Percentiles rank a stretch among this genome's conserved stretches.
These are phyloP conservation scores for Arctium minus DNA, from an alignment of 129 eudicot genomes.

Conservation along the genomic window DNA sequence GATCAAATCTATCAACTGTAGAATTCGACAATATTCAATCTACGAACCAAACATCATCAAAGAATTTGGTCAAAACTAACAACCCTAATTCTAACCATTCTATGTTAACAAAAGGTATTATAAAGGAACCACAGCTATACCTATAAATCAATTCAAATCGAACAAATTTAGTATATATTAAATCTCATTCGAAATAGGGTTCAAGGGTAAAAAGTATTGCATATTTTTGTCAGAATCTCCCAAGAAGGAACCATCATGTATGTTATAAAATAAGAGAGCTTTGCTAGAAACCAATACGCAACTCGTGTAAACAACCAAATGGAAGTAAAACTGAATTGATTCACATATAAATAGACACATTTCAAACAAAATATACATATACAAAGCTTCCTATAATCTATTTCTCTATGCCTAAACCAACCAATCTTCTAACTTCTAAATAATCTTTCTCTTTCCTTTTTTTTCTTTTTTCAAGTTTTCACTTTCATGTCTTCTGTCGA, in stretches of 20 bases:
- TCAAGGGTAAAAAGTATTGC: too few relatives aligned
- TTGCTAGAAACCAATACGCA: background rate
- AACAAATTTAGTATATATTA: too few relatives aligned
- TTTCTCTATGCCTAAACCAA: background rate
- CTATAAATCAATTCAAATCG: too few relatives aligned
- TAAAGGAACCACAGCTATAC: background rate
- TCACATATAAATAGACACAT: background rate
- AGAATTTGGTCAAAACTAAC: too few relatives aligned
- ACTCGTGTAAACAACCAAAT: background rate
- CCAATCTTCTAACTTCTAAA: background rate
- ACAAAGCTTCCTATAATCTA: conserved; percentile 3
- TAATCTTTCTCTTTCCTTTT: background rate
- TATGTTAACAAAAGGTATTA: background rate
- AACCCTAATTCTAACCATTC: background rate
- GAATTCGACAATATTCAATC: too few relatives aligned
- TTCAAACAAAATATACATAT: background rate
- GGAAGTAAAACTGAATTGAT: background rate
- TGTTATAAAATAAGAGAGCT: too few relatives aligned
- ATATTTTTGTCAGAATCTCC: too few relatives aligned
- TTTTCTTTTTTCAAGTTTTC: background rate
- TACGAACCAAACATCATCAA: too few relatives aligned
- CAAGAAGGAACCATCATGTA: too few relatives aligned
- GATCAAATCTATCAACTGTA: too few relatives aligned
- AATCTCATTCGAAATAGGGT: too few relatives aligned
- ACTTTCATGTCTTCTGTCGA: background rate